Evolutionary conservation across 345 rosid genomes (phyloP).

Genomic region (Abelmoschus esculentus): DNA sequence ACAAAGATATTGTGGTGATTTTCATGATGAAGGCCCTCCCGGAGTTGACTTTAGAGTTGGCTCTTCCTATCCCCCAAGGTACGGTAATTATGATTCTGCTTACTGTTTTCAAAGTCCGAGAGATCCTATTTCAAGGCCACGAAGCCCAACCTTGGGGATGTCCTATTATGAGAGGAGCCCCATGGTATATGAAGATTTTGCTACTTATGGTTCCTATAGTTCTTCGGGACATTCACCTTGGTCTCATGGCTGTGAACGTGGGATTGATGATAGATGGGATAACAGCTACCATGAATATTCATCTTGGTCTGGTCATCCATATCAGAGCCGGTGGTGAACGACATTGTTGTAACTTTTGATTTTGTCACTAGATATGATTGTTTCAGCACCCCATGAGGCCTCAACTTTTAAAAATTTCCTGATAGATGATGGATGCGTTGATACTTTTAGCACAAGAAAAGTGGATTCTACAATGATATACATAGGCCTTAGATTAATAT

Average conservation of each 20-base stretch:
- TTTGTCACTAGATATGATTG: neutral
- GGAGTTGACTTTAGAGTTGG: too few species aligned
- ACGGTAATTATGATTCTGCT: constrained; percentile 31
- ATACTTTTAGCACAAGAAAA: too few species aligned
- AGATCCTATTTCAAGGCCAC: constrained; percentile 9
- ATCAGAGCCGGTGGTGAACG: neutral
- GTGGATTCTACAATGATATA: too few species aligned
- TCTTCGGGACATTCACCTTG: constrained; percentile 21
- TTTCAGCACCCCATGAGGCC: neutral
- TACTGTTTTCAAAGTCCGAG: constrained; percentile 22
- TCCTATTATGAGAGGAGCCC: constrained; percentile 35
- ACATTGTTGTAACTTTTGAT: neutral
- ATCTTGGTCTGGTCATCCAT: neutral
- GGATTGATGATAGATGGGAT: constrained; percentile 18
- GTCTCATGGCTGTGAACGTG: constrained; percentile 23
- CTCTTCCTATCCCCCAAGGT: constrained; percentile 43
- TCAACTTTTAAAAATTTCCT: neutral
- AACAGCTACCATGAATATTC: constrained; percentile 3
- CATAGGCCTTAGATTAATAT: too few species aligned
- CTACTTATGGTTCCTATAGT: constrained; percentile 16
- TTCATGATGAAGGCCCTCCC: too few species aligned
- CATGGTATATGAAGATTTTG: constrained; percentile 23
- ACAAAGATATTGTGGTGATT: too few species aligned
- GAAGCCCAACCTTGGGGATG: constrained; percentile 29
- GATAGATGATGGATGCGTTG: too few species aligned